Conservation (phyloP, 176 grass and related monocot genomes). For the Dendrocalamus sinicus region DNA sequence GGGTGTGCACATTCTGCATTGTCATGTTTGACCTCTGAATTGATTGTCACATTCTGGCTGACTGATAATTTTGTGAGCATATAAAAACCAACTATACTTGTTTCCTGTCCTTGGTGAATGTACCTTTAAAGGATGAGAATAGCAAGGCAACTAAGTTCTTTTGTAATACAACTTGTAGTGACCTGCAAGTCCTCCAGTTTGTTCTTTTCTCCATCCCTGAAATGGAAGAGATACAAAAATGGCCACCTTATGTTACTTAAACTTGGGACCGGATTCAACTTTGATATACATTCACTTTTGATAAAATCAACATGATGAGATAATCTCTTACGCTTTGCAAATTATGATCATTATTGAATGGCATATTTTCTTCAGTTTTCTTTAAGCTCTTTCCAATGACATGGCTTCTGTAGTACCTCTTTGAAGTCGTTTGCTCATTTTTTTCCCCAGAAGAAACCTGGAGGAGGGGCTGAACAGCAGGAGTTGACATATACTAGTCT, state of each 20-base stretch:
- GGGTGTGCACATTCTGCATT: background rate
- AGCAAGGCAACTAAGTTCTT: background rate
- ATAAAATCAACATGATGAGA: background rate
- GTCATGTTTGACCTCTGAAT: conserved; percentile 5
- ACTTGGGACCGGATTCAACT: conserved; percentile 1
- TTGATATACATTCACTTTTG: background rate
- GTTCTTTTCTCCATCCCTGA: background rate
- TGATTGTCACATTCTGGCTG: background rate
- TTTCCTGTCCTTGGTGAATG: background rate
- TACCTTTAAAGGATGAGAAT: background rate
- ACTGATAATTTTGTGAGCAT: background rate
- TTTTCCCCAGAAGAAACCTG: conserved; percentile 68
- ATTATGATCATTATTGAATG: background rate
- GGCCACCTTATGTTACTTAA: background rate
- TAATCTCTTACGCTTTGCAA: background rate
- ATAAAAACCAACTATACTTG: conserved; percentile 9
- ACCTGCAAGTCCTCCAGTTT: background rate
- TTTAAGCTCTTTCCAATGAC: background rate
- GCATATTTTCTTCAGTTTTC: background rate
- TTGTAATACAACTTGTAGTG: background rate
- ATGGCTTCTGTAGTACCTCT: background rate
- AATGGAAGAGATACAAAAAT: conserved; percentile 10
- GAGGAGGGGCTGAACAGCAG: conserved; percentile 50
- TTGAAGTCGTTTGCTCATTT: background rate
- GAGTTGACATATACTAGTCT: conserved; percentile 72